Evolutionary conservation across 2,329 filamentous ascomycete species (phyloP), one percentile per base, ranked within the genome.

Genomic region (Fusarium verrucosum): DNA sequence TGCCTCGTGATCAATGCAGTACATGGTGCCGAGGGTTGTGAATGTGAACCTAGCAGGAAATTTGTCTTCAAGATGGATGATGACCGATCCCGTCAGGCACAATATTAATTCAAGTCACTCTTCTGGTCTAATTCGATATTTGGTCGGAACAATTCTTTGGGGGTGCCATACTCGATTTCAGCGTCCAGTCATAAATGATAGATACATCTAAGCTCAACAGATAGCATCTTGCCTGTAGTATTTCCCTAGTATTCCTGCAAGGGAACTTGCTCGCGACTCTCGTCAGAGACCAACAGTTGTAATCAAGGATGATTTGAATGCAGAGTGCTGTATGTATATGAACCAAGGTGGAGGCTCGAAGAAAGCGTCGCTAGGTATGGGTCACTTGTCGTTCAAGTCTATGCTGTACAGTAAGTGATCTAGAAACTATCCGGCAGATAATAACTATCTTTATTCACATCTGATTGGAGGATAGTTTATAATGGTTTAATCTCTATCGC

Each of bases 51-150:
- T n/a, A 11, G 5, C 26, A 28, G 8, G 8, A 30, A 30, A 4
- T 30, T 14, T 14, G 13, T 14, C 28, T 6, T 28, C 26, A 28
- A 6, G 9, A 32, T 32, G 30, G 30, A 30, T 16, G 13, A 32
- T 32, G 30, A 32, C 30, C 30, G 30, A 32, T n/a, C 30, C 30
- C 30, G 30, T 6, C 30, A 32, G 30, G 30, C 30, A 32, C 30
- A 32, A 32, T 32, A 32, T n/a, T n/a, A 7, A 9, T 36, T 13
- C 4, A 14, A 42, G 56, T 50, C 50, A 56, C 38, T 33, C 16
- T 11, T 20, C 4, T 11, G n/a, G 19, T 26, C 44, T 42, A 6
- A 56, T 57, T 62, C 33, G 47, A 3, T 9, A 32, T 7, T n/a
- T n/a, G 2, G 11, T n/a, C 11, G 14, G 5, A n/a, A 32, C 7